Base-by-base conservation (phyloP, 495 filamentous ascomycete species). In the Annulohypoxylon stygium region DNA sequence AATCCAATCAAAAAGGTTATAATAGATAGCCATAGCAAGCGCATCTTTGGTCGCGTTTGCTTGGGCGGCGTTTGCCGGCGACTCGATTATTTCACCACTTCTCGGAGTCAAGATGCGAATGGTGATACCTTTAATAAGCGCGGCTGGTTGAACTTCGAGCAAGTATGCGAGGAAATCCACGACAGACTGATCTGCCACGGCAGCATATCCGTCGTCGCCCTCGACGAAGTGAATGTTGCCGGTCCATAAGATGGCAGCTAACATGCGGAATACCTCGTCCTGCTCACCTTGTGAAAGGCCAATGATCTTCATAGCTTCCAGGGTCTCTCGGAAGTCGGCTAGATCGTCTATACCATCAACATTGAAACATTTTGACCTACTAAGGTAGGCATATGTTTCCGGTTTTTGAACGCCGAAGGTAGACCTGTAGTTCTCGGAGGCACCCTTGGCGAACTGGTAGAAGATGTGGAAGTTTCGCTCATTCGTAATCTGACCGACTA, bases 381-480 rank as follows among this genome's bases (percentile, higher is more conserved):
- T 97, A 8, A 95, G 97, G 81, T 99, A 99, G n/a, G 91, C 77
- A 81, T 99, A 99, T 30, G 93, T 92, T 70, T 97, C 92, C 25
- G 97, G 97, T 70, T 90, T 91, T 78, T 98, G 96, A 2, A 99
- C 82, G 34, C 96, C 96, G 78, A 93, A 98, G 39, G 83, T 91
- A 68, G 94, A 89, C 78, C 94, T 86, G 80, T 98, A 97, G 51
- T 92, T 90, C 75, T 92, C 87, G 9, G 94, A 91, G 12, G 96
- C 97, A 0, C 92, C 94, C 79, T 99, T 99, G 20, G 97, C 91
- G 81, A 97, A 97, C 79, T 99, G 97, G 81, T 99, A 99, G 80
- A 99, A 98, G 75, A 99, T 98, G 81, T 99, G 97, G 83, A 99
- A 99, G 80, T 97, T 98, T 71, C 97, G 89, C 86, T 99, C 97